Evolutionary conservation across 495 filamentous ascomycete species (phyloP), one percentile per base, ranked within the genome.

Genomic region (Podospora sp.): DNA sequence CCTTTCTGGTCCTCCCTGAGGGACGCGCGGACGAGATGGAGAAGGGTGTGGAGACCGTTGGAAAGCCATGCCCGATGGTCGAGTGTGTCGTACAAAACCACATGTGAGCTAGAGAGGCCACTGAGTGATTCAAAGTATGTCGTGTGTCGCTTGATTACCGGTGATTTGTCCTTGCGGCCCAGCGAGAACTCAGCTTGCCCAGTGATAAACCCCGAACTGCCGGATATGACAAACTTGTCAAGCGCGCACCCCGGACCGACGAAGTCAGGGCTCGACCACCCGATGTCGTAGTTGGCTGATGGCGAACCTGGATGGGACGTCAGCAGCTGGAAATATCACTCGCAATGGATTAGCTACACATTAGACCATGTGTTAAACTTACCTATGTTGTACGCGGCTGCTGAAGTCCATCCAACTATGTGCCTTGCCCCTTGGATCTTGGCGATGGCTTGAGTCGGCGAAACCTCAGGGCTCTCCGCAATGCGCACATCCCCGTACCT

Each of bases 21-120:
- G n/a, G 66, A 68, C 8, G 66, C 66, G n/a, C 66, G 21, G 60
- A 68, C 60, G 12, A 68, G 66, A 40, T 68, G 61, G 18, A 68
- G 61, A 2, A 68, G 27, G 25, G 61, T 21, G 20, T 68, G 66
- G 21, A 64, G 1, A 8, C 66, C 51, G 36, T 68, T 68, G 25
- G 60, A 63, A 18, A 68, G 66, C 66, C 60, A 68, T 1, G 66
- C 66, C 16, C 66, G 12, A 26, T 53, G 55, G n/a, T 60, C 66
- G 12, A 21, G 35, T 3, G 33, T 60, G 16, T 68, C 66, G 52
- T 68, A 68, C 3, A 68, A n/a, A 5, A 68, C 40, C 1, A 68
- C 11, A 21, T 68, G 59, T 1, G 66, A 63, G 66, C 27, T 53
- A 6, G 60, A 64, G 0, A 68, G 33, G 0, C 6, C 29, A 7